Base-by-base conservation (phyloP, 2,329 filamentous ascomycete genomes). In the Thermochaetoides dissita region DNA sequence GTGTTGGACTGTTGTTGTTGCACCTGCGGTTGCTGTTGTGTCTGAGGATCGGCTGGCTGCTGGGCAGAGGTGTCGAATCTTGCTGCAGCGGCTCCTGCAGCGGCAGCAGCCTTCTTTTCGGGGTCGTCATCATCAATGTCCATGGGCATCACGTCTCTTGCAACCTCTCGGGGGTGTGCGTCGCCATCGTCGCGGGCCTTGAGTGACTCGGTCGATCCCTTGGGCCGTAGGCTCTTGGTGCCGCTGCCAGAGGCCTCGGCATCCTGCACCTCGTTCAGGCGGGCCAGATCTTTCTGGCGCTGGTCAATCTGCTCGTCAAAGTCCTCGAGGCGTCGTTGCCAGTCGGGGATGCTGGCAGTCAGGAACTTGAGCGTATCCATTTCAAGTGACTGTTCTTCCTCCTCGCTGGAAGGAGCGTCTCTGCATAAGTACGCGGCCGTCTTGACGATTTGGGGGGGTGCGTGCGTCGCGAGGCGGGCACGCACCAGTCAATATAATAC, bases 261-360 rank as follows among this genome's bases (percentile, higher is more conserved):
- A 17, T 46, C 41, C 24, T 24, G 17, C 17, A 24, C 17, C 17
- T 24, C 17, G 17, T 24, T 24, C 5, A 24, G 17, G 17, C 17
- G 17, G 32, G 74, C 76, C 43, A 80, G 64, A 53, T 79, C 74
- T 39, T 64, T 60, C 61, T 81, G 76, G 45, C 76, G 74, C 53
- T 71, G 64, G 45, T 74, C 68, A 45, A 81, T 76, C 56, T 80
- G 70, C 45, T 65, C 64, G 53, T 67, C 76, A 44, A 81, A 66
- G 40, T 77, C 70, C 47, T 78, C 71, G 36, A 81, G 66, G 17
- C 72, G 68, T 45, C 62, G 62, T 33, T 72, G 61, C 76, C 76
- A 81, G 55, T 71, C 67, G 10, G 76, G 76, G 35, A 78, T 65
- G 46, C 76, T 73, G 49, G 57, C 63, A 41, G 65, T 63, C 33